Evolutionary conservation across 805 yeast genomes (phyloP).

Genomic region (Candida namnaoensis): DNA sequence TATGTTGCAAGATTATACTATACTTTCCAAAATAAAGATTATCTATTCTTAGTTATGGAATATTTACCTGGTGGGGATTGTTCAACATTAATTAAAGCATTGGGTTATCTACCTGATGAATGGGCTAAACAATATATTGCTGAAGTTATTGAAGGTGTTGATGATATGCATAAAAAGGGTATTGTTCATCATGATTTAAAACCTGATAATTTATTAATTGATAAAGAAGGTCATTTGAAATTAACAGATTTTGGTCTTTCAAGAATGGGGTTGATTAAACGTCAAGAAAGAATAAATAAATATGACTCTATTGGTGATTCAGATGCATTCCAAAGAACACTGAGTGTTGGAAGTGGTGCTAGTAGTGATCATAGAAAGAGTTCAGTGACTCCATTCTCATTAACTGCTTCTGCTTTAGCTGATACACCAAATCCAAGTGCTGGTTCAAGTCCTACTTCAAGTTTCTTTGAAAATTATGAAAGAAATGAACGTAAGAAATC

Average conservation of each 20-base stretch:
- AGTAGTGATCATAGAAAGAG: background rate
- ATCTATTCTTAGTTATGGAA: conserved; percentile 91
- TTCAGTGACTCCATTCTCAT: conserved; percentile 2
- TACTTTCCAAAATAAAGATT: conserved; percentile 83
- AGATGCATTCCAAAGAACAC: conserved; percentile 7
- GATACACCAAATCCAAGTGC: conserved; percentile 12
- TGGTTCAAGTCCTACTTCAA: conserved; percentile 19
- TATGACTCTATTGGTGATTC: conserved; percentile 7
- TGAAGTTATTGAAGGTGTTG: conserved; percentile 85
- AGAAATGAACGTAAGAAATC: conserved; percentile 8
- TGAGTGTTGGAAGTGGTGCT: background rate
- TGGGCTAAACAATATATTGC: conserved; percentile 86
- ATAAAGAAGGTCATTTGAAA: conserved; percentile 79
- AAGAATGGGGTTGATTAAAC: conserved; percentile 76
- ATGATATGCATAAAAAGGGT: conserved; percentile 80
- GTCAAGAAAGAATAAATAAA: conserved; percentile 41
- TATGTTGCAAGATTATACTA: conserved; percentile 85
- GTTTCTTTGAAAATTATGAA: conserved; percentile 18
- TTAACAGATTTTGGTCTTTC: conserved; percentile 94
- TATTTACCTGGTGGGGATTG: conserved; percentile 94
- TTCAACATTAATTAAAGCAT: conserved; percentile 72
- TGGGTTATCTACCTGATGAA: conserved; percentile 76
- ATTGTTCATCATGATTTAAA: conserved; percentile 93
- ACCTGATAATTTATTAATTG: conserved; percentile 89
- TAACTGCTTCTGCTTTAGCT: conserved; percentile 7